These are phyloP conservation scores for Xylona heveae DNA, from an alignment of 495 filamentous ascomycete species.

Conservation along the genomic window DNA sequence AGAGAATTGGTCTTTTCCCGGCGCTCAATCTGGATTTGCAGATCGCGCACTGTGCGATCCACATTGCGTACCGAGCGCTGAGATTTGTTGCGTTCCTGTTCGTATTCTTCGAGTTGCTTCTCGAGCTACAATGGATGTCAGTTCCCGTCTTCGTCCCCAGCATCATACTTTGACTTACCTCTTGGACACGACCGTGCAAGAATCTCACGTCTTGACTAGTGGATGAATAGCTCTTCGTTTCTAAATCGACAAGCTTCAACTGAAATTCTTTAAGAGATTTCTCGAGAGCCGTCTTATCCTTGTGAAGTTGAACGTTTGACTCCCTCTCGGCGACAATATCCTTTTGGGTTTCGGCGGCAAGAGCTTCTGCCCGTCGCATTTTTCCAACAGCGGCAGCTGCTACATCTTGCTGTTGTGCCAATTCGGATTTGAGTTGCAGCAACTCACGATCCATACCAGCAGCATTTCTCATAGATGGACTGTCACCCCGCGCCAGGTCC, in stretches of 20 bases:
- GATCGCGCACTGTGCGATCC: slow-evolving; percentile 83
- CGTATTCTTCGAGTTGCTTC: slow-evolving; percentile 69
- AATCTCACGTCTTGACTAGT: slow-evolving; percentile 91
- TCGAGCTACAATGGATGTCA: slow-evolving; percentile 41
- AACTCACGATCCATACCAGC: slow-evolving; percentile 78
- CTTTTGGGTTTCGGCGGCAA: slow-evolving; percentile 78
- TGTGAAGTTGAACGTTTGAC: slow-evolving; percentile 60
- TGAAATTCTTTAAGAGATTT: slow-evolving; percentile 85
- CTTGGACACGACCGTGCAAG: slow-evolving; percentile 83
- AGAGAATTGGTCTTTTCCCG: slow-evolving; percentile 67
- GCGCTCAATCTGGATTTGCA: slow-evolving; percentile 80
- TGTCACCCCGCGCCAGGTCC: slow-evolving; percentile 69
- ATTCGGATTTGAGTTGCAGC: slow-evolving; percentile 68
- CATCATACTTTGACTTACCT: slow-evolving; percentile 35
- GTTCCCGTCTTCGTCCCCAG: not conserved
- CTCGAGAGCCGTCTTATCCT: slow-evolving; percentile 78
- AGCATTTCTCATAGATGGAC: slow-evolving; percentile 77
- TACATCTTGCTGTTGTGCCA: slow-evolving; percentile 88
- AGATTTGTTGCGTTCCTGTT: slow-evolving; percentile 52
- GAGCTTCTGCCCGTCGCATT: slow-evolving; percentile 89
- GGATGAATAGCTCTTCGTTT: slow-evolving; percentile 90
- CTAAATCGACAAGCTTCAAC: slow-evolving; percentile 71
- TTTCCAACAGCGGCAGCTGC: slow-evolving; percentile 85
- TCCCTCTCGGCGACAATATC: slow-evolving; percentile 86
- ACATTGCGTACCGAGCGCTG: slow-evolving; percentile 79